These are phyloP conservation scores for Astraeus odoratus DNA, from an alignment of 768 basidiomycete genomes.

Conservation along the genomic window DNA sequence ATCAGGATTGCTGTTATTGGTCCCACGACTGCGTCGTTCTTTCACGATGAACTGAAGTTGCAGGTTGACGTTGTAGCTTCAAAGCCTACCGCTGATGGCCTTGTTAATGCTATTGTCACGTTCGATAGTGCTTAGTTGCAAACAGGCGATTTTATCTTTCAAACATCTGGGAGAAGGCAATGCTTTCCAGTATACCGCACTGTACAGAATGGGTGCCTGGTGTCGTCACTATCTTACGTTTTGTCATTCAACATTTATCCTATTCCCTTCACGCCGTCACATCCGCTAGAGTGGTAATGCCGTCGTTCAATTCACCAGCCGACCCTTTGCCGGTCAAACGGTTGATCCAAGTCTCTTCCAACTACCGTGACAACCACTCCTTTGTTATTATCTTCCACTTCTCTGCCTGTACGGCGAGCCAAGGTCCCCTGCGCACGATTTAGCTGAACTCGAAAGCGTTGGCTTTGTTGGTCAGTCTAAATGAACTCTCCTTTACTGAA, in stretches of 20 bases:
- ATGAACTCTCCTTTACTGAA: conserved; percentile 22
- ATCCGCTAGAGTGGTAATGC: neutral
- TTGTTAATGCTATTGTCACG: conserved; percentile 28
- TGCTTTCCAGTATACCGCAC: too few species aligned
- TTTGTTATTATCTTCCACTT: neutral
- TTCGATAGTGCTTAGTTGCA: conserved; percentile 13
- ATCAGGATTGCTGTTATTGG: conserved; percentile 58
- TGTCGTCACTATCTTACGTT: neutral
- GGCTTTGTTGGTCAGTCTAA: conserved; percentile 1
- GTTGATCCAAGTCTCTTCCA: neutral
- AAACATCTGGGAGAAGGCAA: too few species aligned
- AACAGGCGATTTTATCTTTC: neutral
- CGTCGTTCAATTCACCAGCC: neutral
- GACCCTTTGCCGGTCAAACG: neutral
- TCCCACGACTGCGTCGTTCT: conserved; percentile 51
- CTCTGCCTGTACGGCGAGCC: neutral
- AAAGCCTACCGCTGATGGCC: conserved; percentile 50
- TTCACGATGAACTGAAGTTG: conserved; percentile 39
- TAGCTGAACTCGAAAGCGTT: neutral
- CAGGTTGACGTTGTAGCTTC: conserved; percentile 48
- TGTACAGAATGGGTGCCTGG: neutral
- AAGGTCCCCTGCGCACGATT: neutral
- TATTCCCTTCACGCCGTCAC: conserved; percentile 6
- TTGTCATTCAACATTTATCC: neutral
- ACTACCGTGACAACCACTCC: neutral